Evolutionary conservation across 225 moss, liverwort and hornwort genomes (phyloP), one percentile per base, ranked within the genome.

Genomic region (Physcomitrium patens): DNA sequence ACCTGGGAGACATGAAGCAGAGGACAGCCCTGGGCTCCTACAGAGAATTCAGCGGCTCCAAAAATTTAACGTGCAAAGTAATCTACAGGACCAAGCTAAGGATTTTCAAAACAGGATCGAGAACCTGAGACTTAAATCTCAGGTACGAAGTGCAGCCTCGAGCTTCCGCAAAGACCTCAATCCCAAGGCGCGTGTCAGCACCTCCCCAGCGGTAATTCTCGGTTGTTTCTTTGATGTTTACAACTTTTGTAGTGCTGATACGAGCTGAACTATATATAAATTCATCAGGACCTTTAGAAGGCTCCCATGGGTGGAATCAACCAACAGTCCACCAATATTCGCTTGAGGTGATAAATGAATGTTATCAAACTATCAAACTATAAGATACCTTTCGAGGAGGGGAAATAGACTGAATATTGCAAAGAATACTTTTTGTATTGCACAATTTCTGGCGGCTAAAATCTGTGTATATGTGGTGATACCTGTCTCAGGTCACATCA

Each of bases 11-110:
- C 49, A 22, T 16, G 28, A 41, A 57, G 53, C 64, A n/a, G 82
- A 78, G 15, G 82, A 78, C 26, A 53, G 60, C 61, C 62, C 75
- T 26, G 68, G 78, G 60, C 78, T 85, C 65, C 74, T 77, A 75
- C 82, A 88, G 46, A 77, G 85, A 27, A 77, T 88, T 26, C 80
- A 82, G 63, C 82, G 76, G 19, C 87, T 82, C n/a, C 75, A 81
- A 27, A 79, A 60, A 31, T 75, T 74, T n/a, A 77, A 63, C 31
- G 77, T 49, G 62, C 87, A 82, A 57, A 82, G 82, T 9, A 80
- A 82, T 57, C 80, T 82, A 15, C 80, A 85, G 50, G 82, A 85
- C 50, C 72, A 85, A 69, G 82, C 85, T 23, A 79, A 75, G 75
- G 77, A 63, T 68, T 82, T 88, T 68, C 87, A 80, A 31, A 77